Conservation (phyloP, 1,284 basidiomycete species). For the Tilletiopsis washingtonensis region DNA sequence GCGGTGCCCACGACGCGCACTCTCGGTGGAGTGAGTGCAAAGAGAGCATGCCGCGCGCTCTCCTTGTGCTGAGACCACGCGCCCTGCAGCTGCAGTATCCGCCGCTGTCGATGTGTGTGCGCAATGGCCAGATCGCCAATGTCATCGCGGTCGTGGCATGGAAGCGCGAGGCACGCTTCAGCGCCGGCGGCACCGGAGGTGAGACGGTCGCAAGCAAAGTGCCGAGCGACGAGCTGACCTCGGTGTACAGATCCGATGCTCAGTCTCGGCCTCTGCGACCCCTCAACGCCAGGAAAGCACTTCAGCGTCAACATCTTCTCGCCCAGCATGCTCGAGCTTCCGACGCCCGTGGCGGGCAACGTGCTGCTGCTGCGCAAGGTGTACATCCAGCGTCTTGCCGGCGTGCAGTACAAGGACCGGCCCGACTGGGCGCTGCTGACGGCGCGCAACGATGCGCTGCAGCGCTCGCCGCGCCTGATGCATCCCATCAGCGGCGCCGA, state of each 20-base stretch:
- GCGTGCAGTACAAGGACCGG: constrained; percentile 12
- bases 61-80: no score
- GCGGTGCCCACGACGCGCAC: no score
- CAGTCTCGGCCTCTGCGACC: neutral
- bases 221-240: no score
- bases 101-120: no score
- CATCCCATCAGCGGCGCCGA: constrained; percentile 11
- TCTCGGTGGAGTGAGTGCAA: no score
- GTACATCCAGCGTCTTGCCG: constrained; percentile 21
- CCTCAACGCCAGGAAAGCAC: neutral
- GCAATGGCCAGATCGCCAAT: no score
- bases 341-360: constrained; percentile 12
- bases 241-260: neutral
- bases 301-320: constrained; percentile 23
- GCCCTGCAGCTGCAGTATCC: no score
- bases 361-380: constrained; percentile 17
- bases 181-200: no score
- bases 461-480: constrained; percentile 13
- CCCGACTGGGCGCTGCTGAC: constrained; percentile 22
- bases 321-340: constrained; percentile 12
- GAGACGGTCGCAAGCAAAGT: no score
- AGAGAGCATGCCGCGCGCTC: no score
- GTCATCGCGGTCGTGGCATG: no score
- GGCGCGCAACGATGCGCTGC: constrained; percentile 15
- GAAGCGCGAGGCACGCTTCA: no score